Evolutionary conservation across 257 asterid species (phyloP).

Genomic region (Euphrasia confusa): DNA sequence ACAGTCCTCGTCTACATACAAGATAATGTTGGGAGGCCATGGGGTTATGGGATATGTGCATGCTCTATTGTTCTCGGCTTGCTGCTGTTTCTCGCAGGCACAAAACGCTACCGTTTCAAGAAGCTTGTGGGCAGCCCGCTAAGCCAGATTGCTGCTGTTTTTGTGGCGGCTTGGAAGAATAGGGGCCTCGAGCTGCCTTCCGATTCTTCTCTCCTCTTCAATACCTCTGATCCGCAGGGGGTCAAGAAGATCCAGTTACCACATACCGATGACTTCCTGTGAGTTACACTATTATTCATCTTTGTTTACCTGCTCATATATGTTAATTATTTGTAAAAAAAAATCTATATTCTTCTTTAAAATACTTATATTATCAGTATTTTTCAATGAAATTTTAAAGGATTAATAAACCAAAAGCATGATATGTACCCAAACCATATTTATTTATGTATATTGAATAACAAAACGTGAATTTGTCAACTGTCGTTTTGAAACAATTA

Average conservation of each 20-base stretch:
- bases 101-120: slow-evolving; percentile 64
- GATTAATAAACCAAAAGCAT: too few species aligned
- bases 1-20: slow-evolving; percentile 71
- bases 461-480: too few species aligned
- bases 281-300: slow-evolving; percentile 11
- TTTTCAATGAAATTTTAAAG: too few species aligned
- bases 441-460: too few species aligned
- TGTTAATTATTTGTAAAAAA: too few species aligned
- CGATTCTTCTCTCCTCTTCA: slow-evolving; percentile 40
- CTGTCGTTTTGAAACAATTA: too few species aligned
- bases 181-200: slow-evolving; percentile 48
- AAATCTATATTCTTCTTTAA: too few species aligned
- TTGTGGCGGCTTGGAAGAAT: slow-evolving; percentile 62
- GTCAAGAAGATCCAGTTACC: slow-evolving; percentile 54
- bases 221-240: slow-evolving; percentile 19
- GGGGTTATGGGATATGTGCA: slow-evolving; percentile 86
- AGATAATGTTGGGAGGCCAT: slow-evolving; percentile 64
- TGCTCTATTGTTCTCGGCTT: slow-evolving; percentile 53
- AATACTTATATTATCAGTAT: too few species aligned
- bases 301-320: too few species aligned
- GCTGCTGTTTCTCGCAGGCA: slow-evolving; percentile 49
- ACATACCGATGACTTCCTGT: slow-evolving; percentile 71
- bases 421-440: too few species aligned
- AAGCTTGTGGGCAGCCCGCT: slow-evolving; percentile 69
- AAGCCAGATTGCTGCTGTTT: slow-evolving; percentile 62